Base-by-base conservation (phyloP, 768 basidiomycete genomes). In the Leccinum subtestaceum region DNA sequence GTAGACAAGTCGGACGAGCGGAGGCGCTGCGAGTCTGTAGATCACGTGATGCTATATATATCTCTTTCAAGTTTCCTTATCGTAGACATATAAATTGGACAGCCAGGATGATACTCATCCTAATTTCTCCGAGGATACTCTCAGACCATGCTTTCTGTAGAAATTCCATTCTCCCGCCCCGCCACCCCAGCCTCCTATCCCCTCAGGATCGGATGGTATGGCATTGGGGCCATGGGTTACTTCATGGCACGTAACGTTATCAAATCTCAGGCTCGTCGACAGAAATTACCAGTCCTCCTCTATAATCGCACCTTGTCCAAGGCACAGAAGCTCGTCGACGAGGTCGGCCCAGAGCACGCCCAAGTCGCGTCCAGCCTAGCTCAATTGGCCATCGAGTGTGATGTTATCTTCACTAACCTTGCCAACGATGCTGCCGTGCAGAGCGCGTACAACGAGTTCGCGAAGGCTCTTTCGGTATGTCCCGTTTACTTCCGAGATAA, bases 201-300 rank as follows among this genome's bases (percentile, higher is more conserved):
- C 9, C 67, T 71, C 45, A 77, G 74, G 61, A 68, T 86, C 63
- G 85, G 84, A 57, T 71, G 66, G 66, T 68, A 67, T 63, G 80
- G 77, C 4, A 72, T 87, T 15, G 87, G 88, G 21, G 81, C 82
- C 21, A 90, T 93, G 84, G 91, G 89, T 10, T 83, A 78, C 65
- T 71, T 77, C 19, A 94, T 95, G 89, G 89, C 88, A 6, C 79
- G 80, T 38, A 96, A 95, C 72, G 79, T 96, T 34, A 90, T 89
- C 34, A 83, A 74, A 46, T 76, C 80, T 62, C 78, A 74, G 45
- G 75, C 80, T 62, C 78, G 74, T 48, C 71, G 74, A 43, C 43
- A 19, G 43, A 43, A 43, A 11, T 19, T 63, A 74, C 5, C 74
- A 79, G 34, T 95, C 52, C 70, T 87, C 36, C 79, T 95, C 9